Base-by-base conservation (phyloP, 2,329 filamentous ascomycete species). In the Claviceps africana region DNA sequence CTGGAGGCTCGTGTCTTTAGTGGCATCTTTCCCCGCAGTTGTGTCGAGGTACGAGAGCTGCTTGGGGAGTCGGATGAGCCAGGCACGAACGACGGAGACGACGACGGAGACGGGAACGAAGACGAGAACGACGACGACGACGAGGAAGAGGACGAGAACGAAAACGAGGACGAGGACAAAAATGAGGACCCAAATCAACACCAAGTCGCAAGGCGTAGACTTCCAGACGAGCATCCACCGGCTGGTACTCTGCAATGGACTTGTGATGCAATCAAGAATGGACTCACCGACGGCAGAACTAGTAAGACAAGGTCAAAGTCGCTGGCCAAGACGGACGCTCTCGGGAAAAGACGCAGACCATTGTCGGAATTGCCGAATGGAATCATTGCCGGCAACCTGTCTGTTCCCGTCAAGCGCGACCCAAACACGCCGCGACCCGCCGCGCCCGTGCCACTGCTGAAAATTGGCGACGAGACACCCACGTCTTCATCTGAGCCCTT, bases 1-100 rank as follows among this genome's bases (percentile, higher is more conserved):
- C 81, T 97, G 33, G 91, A 97, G 70, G 89, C 91, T 54, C 83
- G 93, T 58, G 93, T 98, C 54, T 98, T 97, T 66, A 95, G 90
- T n/a, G 93, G 93, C 61, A 95, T 98, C 62, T 98, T 98, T 64
- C 93, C 93, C 11, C 80, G 86, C 58, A 93, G 85, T 66, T 98
- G 91, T 61, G 91, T 98, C 53, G 89, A 98, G 68, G 84, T 98
- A 54, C 83, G 91, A 58, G 93, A 98, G 70, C 82, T 95, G 51
- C 77, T 98, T 37, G 89, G 87, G 55, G 88, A 91, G 55, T 72
- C 74, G 5, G 83, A 85, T 51, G 73, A 78, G 13, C 67, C 65
- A 4, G 73, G 77, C 50, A 68, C 72, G 17, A 70, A 71, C 47
- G 65, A n/a, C n/a, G n/a, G n/a, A n/a, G n/a, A n/a, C n/a, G n/a